Percentiles rank a stretch among this genome's conserved stretches.
Conservation (phyloP, 148 eudicot species). For the Chenopodium suecicum region DNA sequence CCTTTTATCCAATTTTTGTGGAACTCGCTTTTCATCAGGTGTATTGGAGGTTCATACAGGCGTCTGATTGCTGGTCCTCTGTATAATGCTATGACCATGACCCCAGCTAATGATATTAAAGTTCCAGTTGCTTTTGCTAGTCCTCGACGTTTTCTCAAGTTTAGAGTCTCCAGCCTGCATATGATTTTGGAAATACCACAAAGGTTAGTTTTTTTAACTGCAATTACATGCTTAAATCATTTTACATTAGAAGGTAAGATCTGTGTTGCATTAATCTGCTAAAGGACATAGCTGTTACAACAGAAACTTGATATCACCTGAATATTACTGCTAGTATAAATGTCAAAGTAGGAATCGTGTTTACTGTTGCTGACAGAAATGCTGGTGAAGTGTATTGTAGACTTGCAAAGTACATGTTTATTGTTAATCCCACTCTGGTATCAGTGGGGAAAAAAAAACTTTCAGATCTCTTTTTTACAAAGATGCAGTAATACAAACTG, state of each 20-base stretch:
- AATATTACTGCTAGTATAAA: constrained; percentile 39
- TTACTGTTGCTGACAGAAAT: constrained; percentile 49
- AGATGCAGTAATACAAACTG: not conserved
- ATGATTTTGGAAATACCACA: not conserved
- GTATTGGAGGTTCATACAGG: constrained; percentile 41
- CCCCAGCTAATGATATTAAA: constrained; percentile 37
- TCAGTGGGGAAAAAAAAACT: constrained; percentile 1
- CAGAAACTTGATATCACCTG: constrained; percentile 29
- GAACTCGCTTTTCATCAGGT: constrained; percentile 22
- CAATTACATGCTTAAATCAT: not conserved
- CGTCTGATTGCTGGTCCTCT: constrained; percentile 40
- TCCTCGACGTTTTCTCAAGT: constrained; percentile 31
- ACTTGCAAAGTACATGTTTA: constrained; percentile 55
- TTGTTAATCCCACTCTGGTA: constrained; percentile 48
- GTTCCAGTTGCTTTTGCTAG: constrained; percentile 47
- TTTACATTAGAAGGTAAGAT: not conserved
- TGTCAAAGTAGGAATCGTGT: constrained; percentile 45
- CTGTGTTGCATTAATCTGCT: not conserved
- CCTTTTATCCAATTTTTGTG: constrained; percentile 44
- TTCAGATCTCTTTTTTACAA: constrained; percentile 2
- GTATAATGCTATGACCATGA: constrained; percentile 36
- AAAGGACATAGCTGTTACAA: not conserved
- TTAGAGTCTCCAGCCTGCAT: constrained; percentile 40
- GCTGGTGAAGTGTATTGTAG: constrained; percentile 48
- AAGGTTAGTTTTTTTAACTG: constrained; percentile 14